Percentiles rank a stretch among this genome's conserved stretches.
These are phyloP conservation scores for Coemansia sp. DNA, from an alignment of 192 early-diverging fungal species.

Conservation along the genomic window DNA sequence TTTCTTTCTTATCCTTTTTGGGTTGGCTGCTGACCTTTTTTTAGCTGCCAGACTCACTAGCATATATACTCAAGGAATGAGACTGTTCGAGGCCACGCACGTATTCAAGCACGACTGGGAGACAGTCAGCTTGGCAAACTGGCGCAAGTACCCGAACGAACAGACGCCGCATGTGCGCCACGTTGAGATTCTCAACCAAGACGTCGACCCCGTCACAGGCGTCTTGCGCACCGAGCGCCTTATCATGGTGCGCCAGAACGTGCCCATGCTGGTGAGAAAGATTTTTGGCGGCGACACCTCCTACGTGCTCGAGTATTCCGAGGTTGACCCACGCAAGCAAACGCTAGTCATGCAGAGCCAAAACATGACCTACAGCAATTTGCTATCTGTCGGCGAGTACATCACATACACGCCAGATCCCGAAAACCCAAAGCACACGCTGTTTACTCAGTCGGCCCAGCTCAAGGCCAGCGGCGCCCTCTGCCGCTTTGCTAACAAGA, in stretches of 20 bases:
- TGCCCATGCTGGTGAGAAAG: conserved; percentile 73
- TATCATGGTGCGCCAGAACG: conserved; percentile 81
- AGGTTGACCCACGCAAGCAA: conserved; percentile 76
- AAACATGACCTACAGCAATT: conserved; percentile 83
- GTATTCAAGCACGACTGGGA: conserved; percentile 81
- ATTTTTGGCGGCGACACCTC: conserved; percentile 70
- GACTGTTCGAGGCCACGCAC: conserved; percentile 81
- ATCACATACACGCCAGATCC: conserved; percentile 74
- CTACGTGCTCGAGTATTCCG: conserved; percentile 89
- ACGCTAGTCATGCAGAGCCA: conserved; percentile 74
- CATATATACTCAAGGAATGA: conserved; percentile 60
- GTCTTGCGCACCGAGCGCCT: conserved; percentile 89
- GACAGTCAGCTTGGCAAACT: conserved; percentile 82
- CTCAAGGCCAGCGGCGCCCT: conserved; percentile 77
- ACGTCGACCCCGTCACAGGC: conserved; percentile 79
- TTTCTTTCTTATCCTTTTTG: background rate
- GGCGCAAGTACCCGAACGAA: conserved; percentile 98
- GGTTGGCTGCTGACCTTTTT: conserved; percentile 1
- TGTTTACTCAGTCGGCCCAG: conserved; percentile 82
- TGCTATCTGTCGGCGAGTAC: conserved; percentile 85
- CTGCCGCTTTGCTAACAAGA: conserved; percentile 63
- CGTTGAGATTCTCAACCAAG: conserved; percentile 84
- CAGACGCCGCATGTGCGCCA: conserved; percentile 86
- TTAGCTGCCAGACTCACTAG: background rate
- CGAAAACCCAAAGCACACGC: conserved; percentile 56